Evolutionary conservation across 169 alveolate genomes (phyloP).

Genomic region (Amoebophrya sp.): DNA sequence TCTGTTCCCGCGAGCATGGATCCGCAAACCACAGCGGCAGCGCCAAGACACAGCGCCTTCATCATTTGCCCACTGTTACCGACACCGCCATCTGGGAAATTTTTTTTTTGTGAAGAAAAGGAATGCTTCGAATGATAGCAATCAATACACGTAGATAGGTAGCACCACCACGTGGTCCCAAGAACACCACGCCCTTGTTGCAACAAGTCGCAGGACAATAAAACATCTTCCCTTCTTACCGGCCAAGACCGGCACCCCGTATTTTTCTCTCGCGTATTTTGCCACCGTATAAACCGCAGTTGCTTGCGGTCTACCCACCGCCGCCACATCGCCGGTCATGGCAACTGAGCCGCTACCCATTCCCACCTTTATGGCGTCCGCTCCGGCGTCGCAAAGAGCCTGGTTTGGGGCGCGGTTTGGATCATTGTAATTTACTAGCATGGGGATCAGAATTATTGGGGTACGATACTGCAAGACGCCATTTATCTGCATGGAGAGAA

Average conservation of each 20-base stretch:
- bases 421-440: not conserved
- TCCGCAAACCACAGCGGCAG: slow-evolving; percentile 86
- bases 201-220: too few species aligned
- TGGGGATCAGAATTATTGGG: not conserved
- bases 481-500: not conserved
- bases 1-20: slow-evolving; percentile 85
- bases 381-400: slow-evolving; percentile 50
- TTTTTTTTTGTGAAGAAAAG: too few species aligned
- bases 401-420: too few species aligned
- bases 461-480: not conserved
- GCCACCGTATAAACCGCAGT: slow-evolving; percentile 78
- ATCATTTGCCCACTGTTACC: slow-evolving; percentile 80
- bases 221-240: too few species aligned
- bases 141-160: too few species aligned
- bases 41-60: slow-evolving; percentile 74
- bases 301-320: slow-evolving; percentile 79
- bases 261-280: slow-evolving; percentile 63
- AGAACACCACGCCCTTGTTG: too few species aligned
- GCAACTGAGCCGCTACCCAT: slow-evolving; percentile 92
- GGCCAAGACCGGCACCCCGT: slow-evolving; percentile 45
- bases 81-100: slow-evolving; percentile 91
- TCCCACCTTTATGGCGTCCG: slow-evolving; percentile 55
- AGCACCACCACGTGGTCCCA: too few species aligned
- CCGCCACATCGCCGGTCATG: slow-evolving; percentile 75
- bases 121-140: too few species aligned